These are phyloP conservation scores for Simplicillium sp. DNA, from an alignment of 2,329 filamentous ascomycete genomes.

Conservation along the genomic window DNA sequence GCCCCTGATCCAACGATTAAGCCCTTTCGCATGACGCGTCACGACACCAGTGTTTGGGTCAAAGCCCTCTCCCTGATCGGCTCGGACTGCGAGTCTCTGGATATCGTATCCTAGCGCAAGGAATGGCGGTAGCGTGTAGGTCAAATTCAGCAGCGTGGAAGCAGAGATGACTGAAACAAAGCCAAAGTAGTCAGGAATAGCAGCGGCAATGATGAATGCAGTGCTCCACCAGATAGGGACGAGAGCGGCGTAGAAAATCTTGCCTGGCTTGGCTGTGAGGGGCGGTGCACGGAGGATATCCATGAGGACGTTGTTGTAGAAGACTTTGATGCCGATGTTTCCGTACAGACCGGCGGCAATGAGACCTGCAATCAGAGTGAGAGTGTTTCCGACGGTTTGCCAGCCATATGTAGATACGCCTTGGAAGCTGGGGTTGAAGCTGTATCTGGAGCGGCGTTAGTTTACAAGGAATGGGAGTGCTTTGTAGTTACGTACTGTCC, in stretches of 20 bases:
- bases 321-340: conserved; percentile 44
- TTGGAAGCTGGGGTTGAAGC: conserved; percentile 30
- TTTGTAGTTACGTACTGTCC: conserved; percentile 31
- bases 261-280: conserved; percentile 36
- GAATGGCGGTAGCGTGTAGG: conserved; percentile 45
- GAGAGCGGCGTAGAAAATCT: conserved; percentile 36
- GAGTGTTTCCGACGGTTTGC: conserved; percentile 34
- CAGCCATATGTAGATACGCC: conserved; percentile 30
- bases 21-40: not conserved
- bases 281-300: conserved; percentile 39
- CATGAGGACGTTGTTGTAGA: conserved; percentile 42
- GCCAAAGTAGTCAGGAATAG: conserved; percentile 41
- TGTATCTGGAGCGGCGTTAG: not conserved
- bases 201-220: conserved; percentile 44
- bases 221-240: conserved; percentile 48
- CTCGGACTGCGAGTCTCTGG: conserved; percentile 9
- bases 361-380: conserved; percentile 30
- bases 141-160: conserved; percentile 47
- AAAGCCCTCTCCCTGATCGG: conserved; percentile 8
- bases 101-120: conserved; percentile 11
- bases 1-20: not conserved
- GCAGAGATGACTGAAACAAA: conserved; percentile 40
- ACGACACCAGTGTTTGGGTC: conserved; percentile 4
- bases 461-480: not conserved
- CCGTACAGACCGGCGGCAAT: conserved; percentile 40